Evolutionary conservation across 2,329 filamentous ascomycete species (phyloP).

Genomic region (Bipolaris cookei): DNA sequence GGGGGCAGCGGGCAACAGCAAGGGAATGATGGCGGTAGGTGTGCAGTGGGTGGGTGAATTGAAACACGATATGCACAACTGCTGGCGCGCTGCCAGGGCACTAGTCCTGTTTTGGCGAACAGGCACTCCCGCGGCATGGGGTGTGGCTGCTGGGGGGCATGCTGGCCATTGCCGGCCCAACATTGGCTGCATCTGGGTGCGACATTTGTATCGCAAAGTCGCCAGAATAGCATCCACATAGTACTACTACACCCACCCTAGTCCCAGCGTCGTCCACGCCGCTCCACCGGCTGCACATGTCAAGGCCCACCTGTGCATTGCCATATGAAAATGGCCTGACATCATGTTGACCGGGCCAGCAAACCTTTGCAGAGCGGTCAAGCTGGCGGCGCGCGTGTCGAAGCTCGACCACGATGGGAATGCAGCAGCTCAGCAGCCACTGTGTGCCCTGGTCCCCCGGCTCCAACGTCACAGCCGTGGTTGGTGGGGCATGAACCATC

Average conservation of each 20-base stretch:
- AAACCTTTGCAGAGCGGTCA: slow-evolving; percentile 15
- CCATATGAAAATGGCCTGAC: slow-evolving; percentile 23
- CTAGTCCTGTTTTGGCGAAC: slow-evolving; percentile 21
- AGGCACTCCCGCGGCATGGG: slow-evolving; percentile 24
- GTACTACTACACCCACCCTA: not conserved
- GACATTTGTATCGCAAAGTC: not conserved
- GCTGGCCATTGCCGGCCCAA: slow-evolving; percentile 2
- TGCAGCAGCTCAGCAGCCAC: slow-evolving; percentile 18
- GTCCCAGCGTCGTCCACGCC: not conserved
- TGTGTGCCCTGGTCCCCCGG: slow-evolving; percentile 14
- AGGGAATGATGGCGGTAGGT: not conserved
- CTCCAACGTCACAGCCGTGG: slow-evolving; percentile 17
- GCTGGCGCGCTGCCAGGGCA: slow-evolving; percentile 22
- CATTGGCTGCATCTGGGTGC: slow-evolving; percentile 2
- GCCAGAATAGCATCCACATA: slow-evolving; percentile 6
- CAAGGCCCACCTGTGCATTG: slow-evolving; percentile 13
- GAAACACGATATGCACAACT: slow-evolving; percentile 4
- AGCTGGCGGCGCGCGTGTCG: slow-evolving; percentile 12
- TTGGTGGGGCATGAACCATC: slow-evolving; percentile 21
- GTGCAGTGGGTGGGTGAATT: slow-evolving; percentile 6
- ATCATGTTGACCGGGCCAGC: slow-evolving; percentile 25
- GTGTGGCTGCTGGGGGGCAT: too few relatives aligned
- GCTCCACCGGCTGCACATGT: slow-evolving; percentile 6
- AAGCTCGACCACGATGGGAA: slow-evolving; percentile 20
- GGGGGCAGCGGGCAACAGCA: slow-evolving; percentile 9